Conservation (phyloP, 2,329 filamentous ascomycete species). For the Colletotrichum spinosum region DNA sequence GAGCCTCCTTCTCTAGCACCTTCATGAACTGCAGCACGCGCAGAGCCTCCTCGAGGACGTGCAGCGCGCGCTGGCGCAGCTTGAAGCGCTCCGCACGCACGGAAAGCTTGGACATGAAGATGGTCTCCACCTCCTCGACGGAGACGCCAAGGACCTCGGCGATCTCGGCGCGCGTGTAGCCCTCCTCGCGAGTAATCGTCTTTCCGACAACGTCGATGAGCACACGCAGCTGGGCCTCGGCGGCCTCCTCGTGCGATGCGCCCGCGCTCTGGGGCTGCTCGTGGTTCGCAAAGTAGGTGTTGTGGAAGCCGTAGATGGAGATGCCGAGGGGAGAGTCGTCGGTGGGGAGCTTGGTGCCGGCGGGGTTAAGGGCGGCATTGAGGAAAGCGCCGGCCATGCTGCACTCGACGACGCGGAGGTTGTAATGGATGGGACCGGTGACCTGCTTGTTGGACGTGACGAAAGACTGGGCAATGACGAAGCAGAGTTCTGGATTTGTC, state of each 20-base stretch:
- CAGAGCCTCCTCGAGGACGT: slow-evolving; percentile 91
- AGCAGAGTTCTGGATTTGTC: slow-evolving; percentile 85
- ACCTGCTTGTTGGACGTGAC: slow-evolving; percentile 95
- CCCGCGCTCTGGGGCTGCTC: slow-evolving; percentile 50
- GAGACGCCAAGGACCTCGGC: slow-evolving; percentile 76
- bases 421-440: slow-evolving; percentile 94
- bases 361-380: slow-evolving; percentile 67
- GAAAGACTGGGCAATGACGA: slow-evolving; percentile 94
- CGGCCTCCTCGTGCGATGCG: slow-evolving; percentile 30
- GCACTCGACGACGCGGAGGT: slow-evolving; percentile 95
- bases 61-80: slow-evolving; percentile 86
- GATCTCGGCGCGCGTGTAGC: slow-evolving; percentile 91
- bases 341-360: slow-evolving; percentile 71
- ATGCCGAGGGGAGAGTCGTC: slow-evolving; percentile 87
- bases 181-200: slow-evolving; percentile 81
- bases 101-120: slow-evolving; percentile 89
- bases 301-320: slow-evolving; percentile 88
- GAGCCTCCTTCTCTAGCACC: slow-evolving; percentile 71
- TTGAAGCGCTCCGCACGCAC: slow-evolving; percentile 90
- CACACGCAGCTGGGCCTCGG: slow-evolving; percentile 76
- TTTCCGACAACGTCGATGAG: slow-evolving; percentile 77
- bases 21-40: slow-evolving; percentile 87
- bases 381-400: slow-evolving; percentile 83
- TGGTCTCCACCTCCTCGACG: slow-evolving; percentile 77
- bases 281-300: slow-evolving; percentile 76